Conservation (phyloP, 176 grass and related monocot species). For the Phoenix roebelenii region DNA sequence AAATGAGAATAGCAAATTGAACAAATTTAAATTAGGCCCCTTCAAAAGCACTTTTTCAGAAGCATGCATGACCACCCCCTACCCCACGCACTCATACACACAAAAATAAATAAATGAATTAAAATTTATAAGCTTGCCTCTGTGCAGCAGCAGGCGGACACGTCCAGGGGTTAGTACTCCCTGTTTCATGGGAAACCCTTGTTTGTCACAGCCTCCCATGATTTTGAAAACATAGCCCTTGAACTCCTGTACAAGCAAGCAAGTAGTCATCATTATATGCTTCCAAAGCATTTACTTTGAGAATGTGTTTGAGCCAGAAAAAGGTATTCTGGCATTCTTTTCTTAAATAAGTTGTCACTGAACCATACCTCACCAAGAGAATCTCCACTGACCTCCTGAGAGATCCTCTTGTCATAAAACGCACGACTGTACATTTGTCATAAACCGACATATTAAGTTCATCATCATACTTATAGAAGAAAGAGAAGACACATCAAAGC, state of each 20-base stretch:
- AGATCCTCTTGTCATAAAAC: slow-evolving; percentile 87
- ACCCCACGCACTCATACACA: too few relatives aligned
- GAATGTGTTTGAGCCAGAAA: too few relatives aligned
- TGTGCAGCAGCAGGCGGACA: slow-evolving; percentile 75
- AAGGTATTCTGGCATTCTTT: too few relatives aligned
- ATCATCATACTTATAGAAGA: too few relatives aligned
- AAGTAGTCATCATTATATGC: neutral
- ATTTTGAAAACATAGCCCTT: slow-evolving; percentile 89
- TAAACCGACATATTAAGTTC: too few relatives aligned
- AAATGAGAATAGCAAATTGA: neutral
- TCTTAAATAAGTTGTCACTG: too few relatives aligned
- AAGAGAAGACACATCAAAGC: too few relatives aligned
- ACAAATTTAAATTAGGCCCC: too few relatives aligned
- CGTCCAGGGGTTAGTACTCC: slow-evolving; percentile 73
- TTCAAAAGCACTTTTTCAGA: too few relatives aligned
- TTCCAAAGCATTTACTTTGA: too few relatives aligned
- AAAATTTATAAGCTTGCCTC: slow-evolving; percentile 31
- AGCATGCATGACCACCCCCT: too few relatives aligned
- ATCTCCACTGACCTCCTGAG: slow-evolving; percentile 67
- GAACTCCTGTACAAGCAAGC: slow-evolving; percentile 53
- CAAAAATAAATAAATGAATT: too few relatives aligned
- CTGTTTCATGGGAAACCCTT: slow-evolving; percentile 95
- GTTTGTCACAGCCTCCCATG: slow-evolving; percentile 90
- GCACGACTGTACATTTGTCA: slow-evolving; percentile 29
- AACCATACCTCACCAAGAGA: slow-evolving; percentile 58